These are phyloP conservation scores for Penicillium samsonianum DNA, from an alignment of 495 filamentous ascomycete species.

Conservation along the genomic window DNA sequence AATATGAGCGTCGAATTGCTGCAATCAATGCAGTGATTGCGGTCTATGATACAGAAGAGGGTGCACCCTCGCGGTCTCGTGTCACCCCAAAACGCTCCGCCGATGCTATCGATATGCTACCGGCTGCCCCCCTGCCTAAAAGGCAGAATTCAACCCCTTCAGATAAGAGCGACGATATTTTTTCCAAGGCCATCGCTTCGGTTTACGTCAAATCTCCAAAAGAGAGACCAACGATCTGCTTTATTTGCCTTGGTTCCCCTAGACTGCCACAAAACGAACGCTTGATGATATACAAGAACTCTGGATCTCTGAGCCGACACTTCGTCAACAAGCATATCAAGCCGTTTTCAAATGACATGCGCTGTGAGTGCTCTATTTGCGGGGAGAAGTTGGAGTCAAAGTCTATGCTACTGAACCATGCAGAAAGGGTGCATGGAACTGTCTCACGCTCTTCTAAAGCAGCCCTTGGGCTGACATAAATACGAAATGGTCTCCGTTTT, in stretches of 20 bases:
- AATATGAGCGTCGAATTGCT: conserved; percentile 28
- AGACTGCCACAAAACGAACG: conserved; percentile 18
- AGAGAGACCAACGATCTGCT: conserved; percentile 28
- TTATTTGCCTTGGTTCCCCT: conserved; percentile 24
- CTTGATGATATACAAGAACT: conserved; percentile 20
- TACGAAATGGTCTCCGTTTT: conserved; percentile 2
- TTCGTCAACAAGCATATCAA: conserved; percentile 30
- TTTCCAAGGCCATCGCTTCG: conserved; percentile 22
- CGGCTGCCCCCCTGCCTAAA: conserved; percentile 12
- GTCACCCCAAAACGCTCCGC: conserved; percentile 16
- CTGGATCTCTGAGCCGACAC: conserved; percentile 27
- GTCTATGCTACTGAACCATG: conserved; percentile 26
- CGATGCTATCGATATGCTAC: conserved; percentile 13
- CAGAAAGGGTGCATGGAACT: conserved; percentile 26
- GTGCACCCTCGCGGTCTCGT: conserved; percentile 17
- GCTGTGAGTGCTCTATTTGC: conserved; percentile 24
- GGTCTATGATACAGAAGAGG: conserved; percentile 35
- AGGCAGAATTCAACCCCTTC: conserved; percentile 14
- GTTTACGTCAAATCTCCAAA: conserved; percentile 24
- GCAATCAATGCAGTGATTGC: conserved; percentile 32
- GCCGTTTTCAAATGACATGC: conserved; percentile 27
- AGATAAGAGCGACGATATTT: conserved; percentile 17
- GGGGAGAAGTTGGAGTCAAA: conserved; percentile 23
- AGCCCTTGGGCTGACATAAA: conserved; percentile 17
- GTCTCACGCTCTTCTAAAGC: conserved; percentile 18